phyloP scores from a whole-genome alignment of 2,329 filamentous ascomycete species.

The Aureobasidium namibiae region DNA sequence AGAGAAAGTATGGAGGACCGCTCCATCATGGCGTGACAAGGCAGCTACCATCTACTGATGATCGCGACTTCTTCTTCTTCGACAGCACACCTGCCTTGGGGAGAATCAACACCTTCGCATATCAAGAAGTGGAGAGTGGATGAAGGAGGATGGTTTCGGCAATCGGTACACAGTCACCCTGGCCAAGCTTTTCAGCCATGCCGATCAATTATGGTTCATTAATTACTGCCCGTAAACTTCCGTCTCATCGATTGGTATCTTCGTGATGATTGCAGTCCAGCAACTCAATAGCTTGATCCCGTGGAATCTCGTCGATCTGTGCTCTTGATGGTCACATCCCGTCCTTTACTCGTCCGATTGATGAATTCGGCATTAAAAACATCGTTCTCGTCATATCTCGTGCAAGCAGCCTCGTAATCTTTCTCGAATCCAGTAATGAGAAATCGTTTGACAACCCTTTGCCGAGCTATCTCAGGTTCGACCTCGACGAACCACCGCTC shows the following conservation, averaged over 20 bases:
- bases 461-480: not conserved
- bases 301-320: not conserved
- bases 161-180: slow-evolving; percentile 7
- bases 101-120: not conserved
- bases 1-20: not conserved
- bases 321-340: slow-evolving; percentile 6
- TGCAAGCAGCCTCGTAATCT: slow-evolving; percentile 2
- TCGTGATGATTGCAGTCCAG: not conserved
- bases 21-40: not conserved
- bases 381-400: slow-evolving; percentile 8
- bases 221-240: not conserved
- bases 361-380: slow-evolving; percentile 7
- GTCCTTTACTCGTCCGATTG: slow-evolving; percentile 3
- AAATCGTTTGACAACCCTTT: slow-evolving; percentile 2
- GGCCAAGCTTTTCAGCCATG: not conserved
- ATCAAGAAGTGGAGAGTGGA: not conserved
- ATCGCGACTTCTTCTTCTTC: not conserved
- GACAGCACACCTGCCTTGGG: not conserved
- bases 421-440: not conserved
- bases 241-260: not conserved
- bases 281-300: not conserved
- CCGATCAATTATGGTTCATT: not conserved
- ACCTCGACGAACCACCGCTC: slow-evolving; percentile 9
- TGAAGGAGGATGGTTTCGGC: not conserved
- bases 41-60: not conserved